phyloP scores from a whole-genome alignment of 73 alveolate genomes.

The Tetrahymena borealis region DNA sequence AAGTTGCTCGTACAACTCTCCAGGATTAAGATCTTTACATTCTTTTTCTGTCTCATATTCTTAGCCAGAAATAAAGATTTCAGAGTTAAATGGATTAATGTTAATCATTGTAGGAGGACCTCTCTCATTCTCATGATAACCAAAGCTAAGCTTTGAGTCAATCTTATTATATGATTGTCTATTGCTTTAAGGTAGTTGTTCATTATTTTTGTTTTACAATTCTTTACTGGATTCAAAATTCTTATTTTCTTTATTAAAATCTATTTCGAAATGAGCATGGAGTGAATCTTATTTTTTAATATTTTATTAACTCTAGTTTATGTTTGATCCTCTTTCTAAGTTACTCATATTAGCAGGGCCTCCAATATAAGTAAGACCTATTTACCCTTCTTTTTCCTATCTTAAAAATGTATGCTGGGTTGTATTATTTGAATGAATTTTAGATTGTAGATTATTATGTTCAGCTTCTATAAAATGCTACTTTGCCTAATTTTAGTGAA shows the following conservation, averaged over 20 bases:
- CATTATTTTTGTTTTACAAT: not conserved
- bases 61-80: not conserved
- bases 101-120: too few species aligned
- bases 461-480: not conserved
- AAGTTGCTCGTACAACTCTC: not conserved
- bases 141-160: not conserved
- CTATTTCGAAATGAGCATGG: not conserved
- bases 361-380: not conserved
- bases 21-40: not conserved
- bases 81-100: not conserved
- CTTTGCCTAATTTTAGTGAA: not conserved
- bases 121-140: not conserved
- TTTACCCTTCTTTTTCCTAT: not conserved
- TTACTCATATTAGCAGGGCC: not conserved
- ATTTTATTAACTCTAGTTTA: not conserved
- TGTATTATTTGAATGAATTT: not conserved
- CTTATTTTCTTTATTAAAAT: not conserved
- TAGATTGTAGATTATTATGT: not conserved
- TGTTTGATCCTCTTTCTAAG: not conserved
- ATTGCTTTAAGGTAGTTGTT: not conserved
- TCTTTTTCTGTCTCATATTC: not conserved
- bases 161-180: not conserved
- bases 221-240: not conserved
- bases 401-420: not conserved
- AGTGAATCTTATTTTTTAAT: not conserved